A percentile compares a stretch with the other conserved stretches of the same genome.
phyloP scores from a whole-genome alignment of 139 green algal genomes.

The Dunaliella primolecta region DNA sequence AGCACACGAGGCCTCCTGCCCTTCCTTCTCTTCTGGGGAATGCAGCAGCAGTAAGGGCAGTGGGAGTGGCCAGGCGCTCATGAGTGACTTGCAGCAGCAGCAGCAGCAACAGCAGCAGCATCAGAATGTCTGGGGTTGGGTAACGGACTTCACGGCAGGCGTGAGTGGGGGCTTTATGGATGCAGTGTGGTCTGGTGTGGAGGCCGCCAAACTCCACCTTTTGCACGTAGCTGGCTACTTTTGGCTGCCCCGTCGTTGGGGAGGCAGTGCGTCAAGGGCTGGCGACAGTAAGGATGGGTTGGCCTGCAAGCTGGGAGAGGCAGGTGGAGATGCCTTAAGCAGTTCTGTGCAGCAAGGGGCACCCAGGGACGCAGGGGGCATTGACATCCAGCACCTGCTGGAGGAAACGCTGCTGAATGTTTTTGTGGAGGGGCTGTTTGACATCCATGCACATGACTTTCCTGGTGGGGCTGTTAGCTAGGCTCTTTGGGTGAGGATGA shows the following conservation, averaged over 20 bases:
- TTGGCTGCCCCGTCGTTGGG: neutral
- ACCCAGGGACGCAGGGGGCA: neutral
- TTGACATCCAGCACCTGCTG: constrained; percentile 30
- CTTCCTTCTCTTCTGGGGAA: no score
- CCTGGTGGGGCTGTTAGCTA: constrained; percentile 23
- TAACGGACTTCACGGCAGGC: no score
- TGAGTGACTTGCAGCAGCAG: no score
- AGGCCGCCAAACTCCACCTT: neutral
- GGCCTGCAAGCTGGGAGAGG: neutral
- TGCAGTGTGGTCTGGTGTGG: neutral
- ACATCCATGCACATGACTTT: constrained; percentile 22
- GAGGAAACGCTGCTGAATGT: constrained; percentile 55
- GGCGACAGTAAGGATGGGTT: no score
- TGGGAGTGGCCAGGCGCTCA: no score
- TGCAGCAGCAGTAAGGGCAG: no score
- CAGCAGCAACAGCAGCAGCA: no score
- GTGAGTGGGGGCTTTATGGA: neutral
- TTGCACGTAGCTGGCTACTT: neutral
- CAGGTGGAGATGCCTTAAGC: no score
- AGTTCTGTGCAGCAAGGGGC: neutral
- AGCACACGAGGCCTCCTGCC: no score
- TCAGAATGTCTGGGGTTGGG: no score
- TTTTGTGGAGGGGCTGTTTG: constrained; percentile 56
- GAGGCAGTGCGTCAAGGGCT: neutral
- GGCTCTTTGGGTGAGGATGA: no score